These are phyloP conservation scores for Diversispora epigaea DNA, from an alignment of 192 early-diverging fungal genomes.

Conservation along the genomic window DNA sequence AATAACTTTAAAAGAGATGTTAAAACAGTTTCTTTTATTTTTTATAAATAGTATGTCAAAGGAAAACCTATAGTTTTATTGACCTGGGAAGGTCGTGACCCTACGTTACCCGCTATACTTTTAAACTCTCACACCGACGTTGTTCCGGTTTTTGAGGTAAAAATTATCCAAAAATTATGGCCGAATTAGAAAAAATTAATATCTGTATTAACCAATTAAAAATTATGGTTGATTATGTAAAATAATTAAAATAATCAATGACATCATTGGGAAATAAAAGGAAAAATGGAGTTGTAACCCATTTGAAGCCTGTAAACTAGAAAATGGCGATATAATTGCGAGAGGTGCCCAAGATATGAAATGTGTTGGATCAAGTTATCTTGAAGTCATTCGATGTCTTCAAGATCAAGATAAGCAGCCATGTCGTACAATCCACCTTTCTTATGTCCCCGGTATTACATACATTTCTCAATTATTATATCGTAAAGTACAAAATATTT, in stretches of 20 bases:
- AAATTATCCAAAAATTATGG: neutral
- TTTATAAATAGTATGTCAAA: slow-evolving; percentile 49
- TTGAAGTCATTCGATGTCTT: slow-evolving; percentile 75
- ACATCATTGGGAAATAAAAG: neutral
- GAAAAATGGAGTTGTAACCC: slow-evolving; percentile 76
- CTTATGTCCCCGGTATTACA: slow-evolving; percentile 66
- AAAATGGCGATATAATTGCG: slow-evolving; percentile 73
- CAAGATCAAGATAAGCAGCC: slow-evolving; percentile 55
- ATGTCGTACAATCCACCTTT: slow-evolving; percentile 70
- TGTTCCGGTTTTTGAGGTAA: slow-evolving; percentile 73
- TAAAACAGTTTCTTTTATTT: neutral
- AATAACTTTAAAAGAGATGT: no score
- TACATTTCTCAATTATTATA: slow-evolving; percentile 7
- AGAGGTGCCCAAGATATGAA: slow-evolving; percentile 92
- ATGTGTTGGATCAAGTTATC: slow-evolving; percentile 77
- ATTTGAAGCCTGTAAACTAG: slow-evolving; percentile 67
- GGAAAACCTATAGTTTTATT: slow-evolving; percentile 75
- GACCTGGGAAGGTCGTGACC: slow-evolving; percentile 63
- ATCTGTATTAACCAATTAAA: no score
- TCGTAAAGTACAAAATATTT: neutral
- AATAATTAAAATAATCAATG: no score
- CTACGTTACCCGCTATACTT: slow-evolving; percentile 58
- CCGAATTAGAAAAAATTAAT: no score
- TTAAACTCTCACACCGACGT: slow-evolving; percentile 91
- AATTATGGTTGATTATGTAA: no score